A percentile compares a stretch with the other conserved stretches of the same genome.
phyloP scores from a whole-genome alignment of 352 stramenopile genomes.

The Aphanomyces astaci region DNA sequence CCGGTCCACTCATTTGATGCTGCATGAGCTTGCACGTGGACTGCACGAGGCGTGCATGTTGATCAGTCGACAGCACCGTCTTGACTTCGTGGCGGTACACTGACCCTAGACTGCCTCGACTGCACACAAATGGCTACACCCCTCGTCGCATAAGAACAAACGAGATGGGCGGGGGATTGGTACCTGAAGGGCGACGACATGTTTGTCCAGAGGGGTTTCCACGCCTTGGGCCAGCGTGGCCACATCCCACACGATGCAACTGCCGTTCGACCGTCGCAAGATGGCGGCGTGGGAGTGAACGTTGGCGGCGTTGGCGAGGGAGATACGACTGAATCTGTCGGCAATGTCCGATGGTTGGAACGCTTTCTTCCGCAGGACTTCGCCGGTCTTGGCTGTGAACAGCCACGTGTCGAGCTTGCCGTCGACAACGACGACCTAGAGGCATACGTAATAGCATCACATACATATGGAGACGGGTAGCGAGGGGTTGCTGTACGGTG shows the following conservation, averaged over 20 bases:
- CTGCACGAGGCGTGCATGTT: neutral
- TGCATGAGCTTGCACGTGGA: neutral
- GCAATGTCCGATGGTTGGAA: constrained; percentile 23
- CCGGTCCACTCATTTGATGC: neutral
- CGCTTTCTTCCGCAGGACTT: constrained; percentile 29
- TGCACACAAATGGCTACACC: constrained; percentile 11
- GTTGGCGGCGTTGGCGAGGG: constrained; percentile 18
- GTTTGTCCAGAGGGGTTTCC: neutral
- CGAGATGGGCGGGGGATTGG: neutral
- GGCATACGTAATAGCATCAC: neutral
- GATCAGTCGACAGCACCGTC: neutral
- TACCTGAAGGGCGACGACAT: constrained; percentile 15
- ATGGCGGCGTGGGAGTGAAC: neutral
- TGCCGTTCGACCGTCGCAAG: neutral
- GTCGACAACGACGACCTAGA: constrained; percentile 26
- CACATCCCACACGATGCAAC: neutral
- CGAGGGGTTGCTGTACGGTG: neutral
- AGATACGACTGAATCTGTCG: constrained; percentile 28
- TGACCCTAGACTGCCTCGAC: neutral
- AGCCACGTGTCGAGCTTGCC: constrained; percentile 27
- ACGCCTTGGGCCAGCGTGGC: neutral
- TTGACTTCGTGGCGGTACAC: constrained; percentile 6
- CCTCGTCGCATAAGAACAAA: neutral
- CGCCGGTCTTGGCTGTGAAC: constrained; percentile 30
- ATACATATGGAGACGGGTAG: neutral